Conservation (phyloP, 176 grass and related monocot genomes). For the Ampelocalamus luodianensis region DNA sequence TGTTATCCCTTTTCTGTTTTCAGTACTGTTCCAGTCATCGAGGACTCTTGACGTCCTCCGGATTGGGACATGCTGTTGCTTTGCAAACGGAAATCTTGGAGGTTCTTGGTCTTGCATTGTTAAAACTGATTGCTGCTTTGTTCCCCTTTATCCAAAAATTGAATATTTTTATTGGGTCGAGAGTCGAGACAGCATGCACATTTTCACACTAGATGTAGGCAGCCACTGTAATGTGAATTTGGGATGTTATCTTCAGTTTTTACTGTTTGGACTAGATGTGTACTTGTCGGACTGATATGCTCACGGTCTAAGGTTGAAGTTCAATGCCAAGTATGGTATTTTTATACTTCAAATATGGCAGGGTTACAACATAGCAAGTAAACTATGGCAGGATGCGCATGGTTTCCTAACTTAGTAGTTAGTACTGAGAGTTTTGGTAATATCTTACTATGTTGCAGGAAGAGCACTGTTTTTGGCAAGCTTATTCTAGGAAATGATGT, state of each 20-base stretch:
- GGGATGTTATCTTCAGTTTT: conserved; percentile 19
- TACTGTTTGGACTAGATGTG: not conserved
- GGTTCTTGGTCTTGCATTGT: not conserved
- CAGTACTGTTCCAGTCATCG: not conserved
- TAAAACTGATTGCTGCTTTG: not conserved
- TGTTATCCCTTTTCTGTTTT: not conserved
- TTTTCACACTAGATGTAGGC: conserved; percentile 4
- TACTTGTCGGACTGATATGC: not conserved
- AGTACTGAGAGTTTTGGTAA: conserved; percentile 26
- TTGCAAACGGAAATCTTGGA: not conserved
- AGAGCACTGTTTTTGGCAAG: conserved; percentile 96
- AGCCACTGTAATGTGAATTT: conserved; percentile 1
- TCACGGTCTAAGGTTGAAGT: not conserved
- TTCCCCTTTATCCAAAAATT: not conserved
- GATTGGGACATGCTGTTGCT: not conserved
- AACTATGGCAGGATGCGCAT: not conserved
- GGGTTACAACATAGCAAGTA: conserved; percentile 24
- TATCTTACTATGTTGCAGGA: conserved; percentile 58
- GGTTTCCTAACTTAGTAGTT: not conserved
- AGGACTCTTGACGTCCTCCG: not conserved
- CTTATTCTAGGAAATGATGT: conserved; percentile 80
- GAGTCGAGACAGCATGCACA: not conserved
- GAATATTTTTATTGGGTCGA: not conserved
- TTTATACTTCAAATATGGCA: not conserved
- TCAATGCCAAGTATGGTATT: conserved; percentile 14